Evolutionary conservation across 2,329 filamentous ascomycete species (phyloP).

Genomic region (Magnaporthales sp.): DNA sequence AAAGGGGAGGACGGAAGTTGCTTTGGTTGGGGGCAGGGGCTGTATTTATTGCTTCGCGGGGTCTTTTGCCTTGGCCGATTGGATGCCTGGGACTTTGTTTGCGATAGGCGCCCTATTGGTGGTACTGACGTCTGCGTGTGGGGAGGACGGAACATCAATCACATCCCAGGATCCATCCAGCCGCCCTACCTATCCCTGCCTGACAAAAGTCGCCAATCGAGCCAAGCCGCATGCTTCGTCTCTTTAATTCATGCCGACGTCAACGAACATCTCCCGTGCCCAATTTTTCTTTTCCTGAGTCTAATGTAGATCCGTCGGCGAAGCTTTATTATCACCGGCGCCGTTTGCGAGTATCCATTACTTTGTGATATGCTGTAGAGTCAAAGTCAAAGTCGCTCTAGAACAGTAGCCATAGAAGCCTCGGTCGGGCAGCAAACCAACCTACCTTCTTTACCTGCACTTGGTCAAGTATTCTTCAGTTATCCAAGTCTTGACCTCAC

Average conservation of each 20-base stretch:
- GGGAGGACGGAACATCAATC: neutral
- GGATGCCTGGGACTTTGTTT: neutral
- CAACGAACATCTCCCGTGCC: neutral
- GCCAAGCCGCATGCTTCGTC: neutral
- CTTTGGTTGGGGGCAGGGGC: conserved; percentile 19
- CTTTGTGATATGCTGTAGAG: neutral
- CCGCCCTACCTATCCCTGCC: neutral
- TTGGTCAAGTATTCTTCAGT: neutral
- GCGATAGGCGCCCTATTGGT: neutral
- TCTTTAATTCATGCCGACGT: neutral
- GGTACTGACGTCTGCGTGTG: neutral
- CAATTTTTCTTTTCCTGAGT: neutral
- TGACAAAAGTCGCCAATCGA: neutral
- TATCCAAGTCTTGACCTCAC: neutral
- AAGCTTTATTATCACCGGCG: neutral
- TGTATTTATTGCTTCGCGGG: conserved; percentile 25
- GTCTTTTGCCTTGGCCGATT: neutral
- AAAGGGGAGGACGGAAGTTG: conserved; percentile 29
- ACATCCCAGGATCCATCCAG: neutral
- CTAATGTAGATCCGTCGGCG: neutral
- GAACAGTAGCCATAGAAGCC: neutral
- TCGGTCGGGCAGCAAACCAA: neutral
- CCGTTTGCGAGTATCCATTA: neutral
- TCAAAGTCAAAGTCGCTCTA: neutral
- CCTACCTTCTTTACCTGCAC: neutral